A percentile compares a stretch with the other conserved stretches of the same genome.
Evolutionary conservation across 2,329 filamentous ascomycete genomes (phyloP).

Genomic region (Diaporthe sp.): DNA sequence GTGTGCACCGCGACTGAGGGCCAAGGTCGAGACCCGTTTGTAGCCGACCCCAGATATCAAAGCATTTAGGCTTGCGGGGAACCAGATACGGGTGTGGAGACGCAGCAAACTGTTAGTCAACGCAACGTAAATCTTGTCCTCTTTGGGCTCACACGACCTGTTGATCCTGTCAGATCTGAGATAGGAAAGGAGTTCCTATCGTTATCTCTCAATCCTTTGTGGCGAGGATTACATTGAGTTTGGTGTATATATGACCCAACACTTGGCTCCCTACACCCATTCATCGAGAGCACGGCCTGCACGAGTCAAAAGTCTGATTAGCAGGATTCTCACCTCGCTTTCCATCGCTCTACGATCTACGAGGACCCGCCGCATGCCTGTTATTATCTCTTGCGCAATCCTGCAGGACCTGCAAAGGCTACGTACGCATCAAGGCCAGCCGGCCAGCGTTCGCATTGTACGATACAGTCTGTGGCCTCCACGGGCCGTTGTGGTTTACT

Average conservation of each 20-base stretch:
- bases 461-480: not conserved
- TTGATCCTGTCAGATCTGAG: constrained; percentile 22
- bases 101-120: constrained; percentile 35
- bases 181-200: constrained; percentile 18
- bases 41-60: constrained; percentile 36
- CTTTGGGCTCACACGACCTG: constrained; percentile 19
- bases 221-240: constrained; percentile 17
- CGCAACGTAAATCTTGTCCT: constrained; percentile 5
- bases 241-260: constrained; percentile 7
- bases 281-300: not conserved
- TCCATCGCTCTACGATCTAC: constrained; percentile 18
- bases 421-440: not conserved
- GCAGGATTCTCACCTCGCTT: constrained; percentile 23
- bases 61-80: constrained; percentile 20
- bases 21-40: constrained; percentile 1
- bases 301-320: constrained; percentile 16
- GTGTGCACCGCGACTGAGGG: not conserved
- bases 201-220: not conserved
- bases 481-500: not conserved
- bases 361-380: not conserved
- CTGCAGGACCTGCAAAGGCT: not conserved
- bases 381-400: not conserved
- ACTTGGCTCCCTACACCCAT: constrained; percentile 24
- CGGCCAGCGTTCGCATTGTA: not conserved
- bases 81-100: constrained; percentile 25